Conservation (phyloP, 1,284 basidiomycete genomes). For the Cutaneotrichosporon cavernicola region DNA sequence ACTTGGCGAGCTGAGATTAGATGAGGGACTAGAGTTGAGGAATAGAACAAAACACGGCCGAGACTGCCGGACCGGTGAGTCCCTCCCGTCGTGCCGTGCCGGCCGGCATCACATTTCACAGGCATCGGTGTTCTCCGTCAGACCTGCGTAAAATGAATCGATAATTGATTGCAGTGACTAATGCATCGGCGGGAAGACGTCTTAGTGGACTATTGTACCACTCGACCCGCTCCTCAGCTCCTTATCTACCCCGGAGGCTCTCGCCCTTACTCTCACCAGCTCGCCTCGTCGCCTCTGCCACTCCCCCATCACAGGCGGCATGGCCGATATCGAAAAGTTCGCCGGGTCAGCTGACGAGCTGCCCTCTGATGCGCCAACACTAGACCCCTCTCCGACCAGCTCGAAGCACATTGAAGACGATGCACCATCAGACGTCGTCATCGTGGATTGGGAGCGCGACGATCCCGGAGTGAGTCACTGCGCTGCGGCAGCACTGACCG, state of each 20-base stretch:
- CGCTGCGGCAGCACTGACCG: not conserved
- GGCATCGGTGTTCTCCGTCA: not conserved
- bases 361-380: not conserved
- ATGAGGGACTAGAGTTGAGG: not conserved
- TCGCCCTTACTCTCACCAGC: not conserved
- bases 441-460: slow-evolving; percentile 2
- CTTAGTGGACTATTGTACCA: not conserved
- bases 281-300: not conserved
- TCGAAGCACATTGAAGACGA: not conserved
- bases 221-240: not conserved
- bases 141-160: not conserved
- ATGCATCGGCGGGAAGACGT: not conserved
- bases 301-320: not conserved
- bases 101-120: not conserved
- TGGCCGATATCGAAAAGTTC: slow-evolving; percentile 3
- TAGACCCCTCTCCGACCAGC: not conserved
- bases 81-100: not conserved
- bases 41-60: not conserved
- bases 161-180: not conserved
- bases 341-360: not conserved
- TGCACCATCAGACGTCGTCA: not conserved
- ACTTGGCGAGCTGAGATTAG: not conserved
- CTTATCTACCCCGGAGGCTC: not conserved
- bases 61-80: not conserved
- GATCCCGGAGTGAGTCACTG: not conserved